phyloP scores from a whole-genome alignment of 2,329 filamentous ascomycete species.

The Pseudogymnoascus sp. region DNA sequence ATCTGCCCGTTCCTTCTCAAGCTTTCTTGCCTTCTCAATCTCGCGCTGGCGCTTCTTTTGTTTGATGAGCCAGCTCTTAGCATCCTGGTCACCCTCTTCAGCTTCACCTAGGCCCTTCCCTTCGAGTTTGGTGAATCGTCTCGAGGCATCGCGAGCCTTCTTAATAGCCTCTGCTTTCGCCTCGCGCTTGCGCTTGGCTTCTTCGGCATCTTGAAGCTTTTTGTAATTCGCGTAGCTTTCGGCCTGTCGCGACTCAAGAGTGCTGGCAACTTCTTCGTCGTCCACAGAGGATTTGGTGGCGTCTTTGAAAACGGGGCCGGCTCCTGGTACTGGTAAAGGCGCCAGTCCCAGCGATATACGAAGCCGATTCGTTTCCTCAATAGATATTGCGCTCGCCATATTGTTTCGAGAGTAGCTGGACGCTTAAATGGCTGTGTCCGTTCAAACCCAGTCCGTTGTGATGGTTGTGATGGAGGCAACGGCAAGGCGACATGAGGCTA shows the following conservation, averaged over 20 bases:
- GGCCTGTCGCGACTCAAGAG: conserved; percentile 71
- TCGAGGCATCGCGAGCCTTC: conserved; percentile 76
- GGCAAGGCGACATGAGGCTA: background rate
- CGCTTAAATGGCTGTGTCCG: background rate
- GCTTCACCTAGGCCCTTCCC: conserved; percentile 77
- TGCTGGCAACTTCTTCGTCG: conserved; percentile 68
- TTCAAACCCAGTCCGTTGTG: background rate
- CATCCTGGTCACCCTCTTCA: conserved; percentile 60
- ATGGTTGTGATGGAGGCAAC: conserved; percentile 3
- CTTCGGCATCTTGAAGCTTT: conserved; percentile 58
- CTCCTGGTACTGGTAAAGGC: conserved; percentile 74
- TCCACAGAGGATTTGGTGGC: conserved; percentile 31
- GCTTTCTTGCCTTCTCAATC: conserved; percentile 65
- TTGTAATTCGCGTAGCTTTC: conserved; percentile 65
- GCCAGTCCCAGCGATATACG: conserved; percentile 83
- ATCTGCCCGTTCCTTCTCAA: conserved; percentile 69
- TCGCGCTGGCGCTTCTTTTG: conserved; percentile 93
- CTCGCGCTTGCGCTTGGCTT: conserved; percentile 68
- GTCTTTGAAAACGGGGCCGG: conserved; percentile 49
- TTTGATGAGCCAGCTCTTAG: conserved; percentile 76
- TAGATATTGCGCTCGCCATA: conserved; percentile 55
- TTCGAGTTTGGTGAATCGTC: conserved; percentile 65
- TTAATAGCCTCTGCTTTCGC: conserved; percentile 75
- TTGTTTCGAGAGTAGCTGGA: conserved; percentile 8
- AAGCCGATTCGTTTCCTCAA: conserved; percentile 91